Evolutionary conservation across 164 flowering plant species (phyloP).

Genomic region (Amborella trichopoda): DNA sequence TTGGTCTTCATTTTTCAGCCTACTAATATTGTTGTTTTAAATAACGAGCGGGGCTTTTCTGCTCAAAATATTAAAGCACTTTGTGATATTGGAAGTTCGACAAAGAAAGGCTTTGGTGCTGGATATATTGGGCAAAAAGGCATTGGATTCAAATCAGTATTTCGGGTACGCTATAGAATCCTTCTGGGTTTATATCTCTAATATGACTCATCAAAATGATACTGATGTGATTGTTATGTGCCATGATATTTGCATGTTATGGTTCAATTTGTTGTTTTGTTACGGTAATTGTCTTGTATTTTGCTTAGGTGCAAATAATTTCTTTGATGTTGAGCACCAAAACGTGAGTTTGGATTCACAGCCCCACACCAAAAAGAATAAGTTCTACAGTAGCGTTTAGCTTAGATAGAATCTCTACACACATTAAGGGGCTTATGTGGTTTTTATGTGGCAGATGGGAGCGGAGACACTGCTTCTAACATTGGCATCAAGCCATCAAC

Average conservation of each 20-base stretch:
- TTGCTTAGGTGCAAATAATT: too few species aligned
- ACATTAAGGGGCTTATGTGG: too few species aligned
- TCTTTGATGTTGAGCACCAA: too few species aligned
- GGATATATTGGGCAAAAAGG: conserved; percentile 98
- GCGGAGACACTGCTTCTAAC: too few species aligned
- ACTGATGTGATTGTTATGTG: not conserved
- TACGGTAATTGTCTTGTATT: too few species aligned
- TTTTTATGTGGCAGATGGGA: too few species aligned
- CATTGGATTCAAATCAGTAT: conserved; percentile 97
- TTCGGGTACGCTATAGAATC: conserved; percentile 54
- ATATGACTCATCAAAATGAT: not conserved
- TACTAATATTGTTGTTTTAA: conserved; percentile 52
- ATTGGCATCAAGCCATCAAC: too few species aligned
- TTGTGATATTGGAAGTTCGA: conserved; percentile 95
- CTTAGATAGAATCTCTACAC: too few species aligned
- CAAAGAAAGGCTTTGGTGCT: conserved; percentile 61
- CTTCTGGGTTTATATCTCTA: not conserved
- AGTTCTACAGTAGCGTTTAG: too few species aligned
- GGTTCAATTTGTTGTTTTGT: too few species aligned
- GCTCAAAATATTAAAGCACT: conserved; percentile 83
- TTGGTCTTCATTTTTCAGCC: conserved; percentile 69
- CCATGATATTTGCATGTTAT: conserved; percentile 1
- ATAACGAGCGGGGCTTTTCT: conserved; percentile 84
- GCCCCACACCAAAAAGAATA: too few species aligned
- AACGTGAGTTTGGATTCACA: too few species aligned